Evolutionary conservation across 768 basidiomycete genomes (phyloP).

Genomic region (Boletus subcaerulescens): DNA sequence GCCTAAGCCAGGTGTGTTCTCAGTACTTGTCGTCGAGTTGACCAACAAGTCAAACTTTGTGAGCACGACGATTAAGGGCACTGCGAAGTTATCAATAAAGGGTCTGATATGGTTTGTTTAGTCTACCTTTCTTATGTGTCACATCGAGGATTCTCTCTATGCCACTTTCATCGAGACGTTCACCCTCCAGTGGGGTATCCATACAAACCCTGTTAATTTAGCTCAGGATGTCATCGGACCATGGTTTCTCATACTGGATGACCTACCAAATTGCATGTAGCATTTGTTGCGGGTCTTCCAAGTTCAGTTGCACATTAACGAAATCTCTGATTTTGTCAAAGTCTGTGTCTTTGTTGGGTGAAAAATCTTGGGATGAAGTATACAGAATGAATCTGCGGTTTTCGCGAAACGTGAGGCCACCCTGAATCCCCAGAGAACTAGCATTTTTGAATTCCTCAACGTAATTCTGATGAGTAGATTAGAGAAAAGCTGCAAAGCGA

Average conservation of each 20-base stretch:
- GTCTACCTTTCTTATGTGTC: conserved; percentile 2
- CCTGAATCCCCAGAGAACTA: too few relatives aligned
- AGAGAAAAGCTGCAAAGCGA: too few relatives aligned
- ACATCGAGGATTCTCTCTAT: conserved; percentile 6
- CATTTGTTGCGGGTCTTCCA: not conserved
- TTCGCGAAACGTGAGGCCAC: too few relatives aligned
- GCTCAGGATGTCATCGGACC: not conserved
- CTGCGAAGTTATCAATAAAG: not conserved
- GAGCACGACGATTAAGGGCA: conserved; percentile 3
- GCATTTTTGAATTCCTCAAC: too few relatives aligned
- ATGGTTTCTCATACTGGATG: too few relatives aligned
- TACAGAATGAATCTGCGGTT: conserved; percentile 5
- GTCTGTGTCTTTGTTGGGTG: conserved; percentile 6
- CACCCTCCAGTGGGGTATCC: conserved; percentile 1
- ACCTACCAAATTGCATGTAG: conserved; percentile 7
- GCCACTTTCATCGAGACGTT: conserved; percentile 6
- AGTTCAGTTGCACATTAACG: not conserved
- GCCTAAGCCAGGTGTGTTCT: too few relatives aligned
- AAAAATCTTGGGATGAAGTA: not conserved
- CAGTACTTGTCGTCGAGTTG: not conserved
- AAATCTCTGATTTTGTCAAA: conserved; percentile 1
- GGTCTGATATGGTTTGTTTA: not conserved
- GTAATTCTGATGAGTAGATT: too few relatives aligned
- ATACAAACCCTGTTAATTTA: conserved; percentile 1
- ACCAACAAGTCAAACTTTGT: conserved; percentile 7